phyloP scores from a whole-genome alignment of 1,284 basidiomycete species.

The Naganishia sp. region DNA sequence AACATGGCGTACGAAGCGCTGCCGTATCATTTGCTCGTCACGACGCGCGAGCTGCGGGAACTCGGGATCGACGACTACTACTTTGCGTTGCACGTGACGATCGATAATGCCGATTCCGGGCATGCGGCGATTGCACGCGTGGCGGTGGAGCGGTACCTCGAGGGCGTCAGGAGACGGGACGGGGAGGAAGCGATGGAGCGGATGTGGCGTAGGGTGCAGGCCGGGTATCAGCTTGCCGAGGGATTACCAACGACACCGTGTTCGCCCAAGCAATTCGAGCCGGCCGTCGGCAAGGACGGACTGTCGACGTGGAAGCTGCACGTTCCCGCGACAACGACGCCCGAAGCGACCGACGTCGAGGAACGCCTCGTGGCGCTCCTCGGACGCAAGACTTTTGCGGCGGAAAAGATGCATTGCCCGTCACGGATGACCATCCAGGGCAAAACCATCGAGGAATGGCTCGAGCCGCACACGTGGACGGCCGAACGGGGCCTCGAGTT shows the following conservation, averaged over 20 bases:
- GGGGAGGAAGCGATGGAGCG: slow-evolving; percentile 38
- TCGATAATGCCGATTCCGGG: slow-evolving; percentile 47
- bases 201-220: slow-evolving; percentile 44
- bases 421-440: slow-evolving; percentile 38
- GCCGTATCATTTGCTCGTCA: slow-evolving; percentile 46
- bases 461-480: slow-evolving; percentile 38
- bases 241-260: slow-evolving; percentile 45
- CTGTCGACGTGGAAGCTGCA: slow-evolving; percentile 10
- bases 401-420: slow-evolving; percentile 41
- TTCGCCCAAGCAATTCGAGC: slow-evolving; percentile 36
- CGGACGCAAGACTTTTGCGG: slow-evolving; percentile 37
- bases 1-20: slow-evolving; percentile 48
- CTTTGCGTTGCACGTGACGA: slow-evolving; percentile 47
- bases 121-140: slow-evolving; percentile 44
- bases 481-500: slow-evolving; percentile 36
- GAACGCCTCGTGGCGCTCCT: slow-evolving; percentile 36
- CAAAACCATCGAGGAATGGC: slow-evolving; percentile 41
- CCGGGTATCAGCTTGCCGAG: slow-evolving; percentile 44
- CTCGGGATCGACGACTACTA: slow-evolving; percentile 46
- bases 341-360: slow-evolving; percentile 28
- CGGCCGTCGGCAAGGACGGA: slow-evolving; percentile 7
- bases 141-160: slow-evolving; percentile 42
- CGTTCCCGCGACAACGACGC: neutral
- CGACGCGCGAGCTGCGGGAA: slow-evolving; percentile 43
- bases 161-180: slow-evolving; percentile 36